A percentile compares a stretch with the other conserved stretches of the same genome.
Conservation (phyloP, 331 rosid genomes). For the Cydonia oblonga region DNA sequence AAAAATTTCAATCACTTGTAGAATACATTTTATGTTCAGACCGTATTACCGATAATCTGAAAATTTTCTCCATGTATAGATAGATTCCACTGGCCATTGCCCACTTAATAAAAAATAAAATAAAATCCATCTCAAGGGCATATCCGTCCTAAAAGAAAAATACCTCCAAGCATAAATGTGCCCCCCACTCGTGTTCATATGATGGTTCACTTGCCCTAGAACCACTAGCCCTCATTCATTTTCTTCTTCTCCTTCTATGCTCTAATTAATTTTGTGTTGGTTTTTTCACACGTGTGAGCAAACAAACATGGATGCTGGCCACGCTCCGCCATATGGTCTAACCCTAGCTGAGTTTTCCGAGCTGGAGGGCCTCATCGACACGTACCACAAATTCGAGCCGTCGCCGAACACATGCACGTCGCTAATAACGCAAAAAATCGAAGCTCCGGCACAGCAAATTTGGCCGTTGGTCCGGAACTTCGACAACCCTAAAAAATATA, state of each 20-base stretch:
- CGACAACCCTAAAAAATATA: slow-evolving; percentile 66
- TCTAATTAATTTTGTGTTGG: neutral
- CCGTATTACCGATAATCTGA: too few relatives aligned
- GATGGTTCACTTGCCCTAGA: neutral
- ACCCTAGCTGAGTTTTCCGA: slow-evolving; percentile 35
- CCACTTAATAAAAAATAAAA: neutral
- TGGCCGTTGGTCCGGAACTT: slow-evolving; percentile 71
- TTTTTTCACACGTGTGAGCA: neutral
- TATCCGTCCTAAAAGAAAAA: slow-evolving; percentile 17
- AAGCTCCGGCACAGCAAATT: slow-evolving; percentile 40
- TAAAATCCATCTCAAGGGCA: slow-evolving; percentile 14
- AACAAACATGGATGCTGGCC: slow-evolving; percentile 9
- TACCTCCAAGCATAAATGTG: neutral
- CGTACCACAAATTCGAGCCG: slow-evolving; percentile 46
- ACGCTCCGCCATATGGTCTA: slow-evolving; percentile 32
- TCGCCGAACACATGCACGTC: slow-evolving; percentile 48
- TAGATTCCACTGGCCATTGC: neutral
- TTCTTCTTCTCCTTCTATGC: neutral
- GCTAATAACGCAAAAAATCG: slow-evolving; percentile 53
- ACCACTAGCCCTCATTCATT: neutral
- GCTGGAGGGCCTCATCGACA: slow-evolving; percentile 38
- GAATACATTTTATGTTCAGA: too few relatives aligned
- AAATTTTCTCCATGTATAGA: too few relatives aligned
- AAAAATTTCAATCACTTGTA: too few relatives aligned
- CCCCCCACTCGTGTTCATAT: slow-evolving; percentile 8